These are phyloP conservation scores for Arthrobotrys iridis DNA, from an alignment of 2,329 filamentous ascomycete species.

Conservation along the genomic window DNA sequence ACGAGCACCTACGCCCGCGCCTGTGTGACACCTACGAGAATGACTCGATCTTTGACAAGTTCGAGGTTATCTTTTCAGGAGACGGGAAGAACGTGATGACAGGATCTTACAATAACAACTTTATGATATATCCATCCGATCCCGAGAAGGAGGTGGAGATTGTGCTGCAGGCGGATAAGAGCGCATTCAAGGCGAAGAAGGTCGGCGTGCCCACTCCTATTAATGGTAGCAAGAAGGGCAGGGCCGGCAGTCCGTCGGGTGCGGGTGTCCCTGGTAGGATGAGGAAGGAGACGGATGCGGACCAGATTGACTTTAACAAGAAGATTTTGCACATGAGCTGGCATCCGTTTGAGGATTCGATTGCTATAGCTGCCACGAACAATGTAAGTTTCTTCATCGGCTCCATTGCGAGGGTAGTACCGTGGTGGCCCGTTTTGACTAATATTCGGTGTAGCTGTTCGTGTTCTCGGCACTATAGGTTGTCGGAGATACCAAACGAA, in stretches of 20 bases:
- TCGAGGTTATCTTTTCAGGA: constrained; percentile 98
- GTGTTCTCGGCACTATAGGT: constrained; percentile 78
- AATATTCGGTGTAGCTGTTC: constrained; percentile 69
- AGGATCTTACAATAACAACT: constrained; percentile 99
- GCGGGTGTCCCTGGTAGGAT: constrained; percentile 87
- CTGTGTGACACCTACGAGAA: constrained; percentile 99
- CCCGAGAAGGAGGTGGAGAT: constrained; percentile 96
- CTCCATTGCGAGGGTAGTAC: too few species aligned
- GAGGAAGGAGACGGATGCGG: constrained; percentile 98
- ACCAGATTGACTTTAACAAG: constrained; percentile 99
- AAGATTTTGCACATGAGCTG: constrained; percentile 99
- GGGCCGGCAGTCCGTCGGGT: constrained; percentile 85
- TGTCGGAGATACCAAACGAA: constrained; percentile 1
- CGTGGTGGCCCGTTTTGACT: too few species aligned
- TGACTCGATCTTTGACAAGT: constrained; percentile 99
- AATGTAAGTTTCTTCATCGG: constrained; percentile 83
- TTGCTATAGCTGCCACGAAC: constrained; percentile 98
- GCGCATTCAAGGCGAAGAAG: constrained; percentile 99
- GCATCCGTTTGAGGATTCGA: constrained; percentile 99
- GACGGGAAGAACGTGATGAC: constrained; percentile 99
- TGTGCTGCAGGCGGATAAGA: constrained; percentile 97
- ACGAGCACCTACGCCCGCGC: constrained; percentile 92
- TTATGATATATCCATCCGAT: constrained; percentile 99
- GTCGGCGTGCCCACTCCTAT: constrained; percentile 97
- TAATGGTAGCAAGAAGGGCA: constrained; percentile 91